Base-by-base conservation (phyloP, 129 eudicot species). In the Deinandra increscens region DNA sequence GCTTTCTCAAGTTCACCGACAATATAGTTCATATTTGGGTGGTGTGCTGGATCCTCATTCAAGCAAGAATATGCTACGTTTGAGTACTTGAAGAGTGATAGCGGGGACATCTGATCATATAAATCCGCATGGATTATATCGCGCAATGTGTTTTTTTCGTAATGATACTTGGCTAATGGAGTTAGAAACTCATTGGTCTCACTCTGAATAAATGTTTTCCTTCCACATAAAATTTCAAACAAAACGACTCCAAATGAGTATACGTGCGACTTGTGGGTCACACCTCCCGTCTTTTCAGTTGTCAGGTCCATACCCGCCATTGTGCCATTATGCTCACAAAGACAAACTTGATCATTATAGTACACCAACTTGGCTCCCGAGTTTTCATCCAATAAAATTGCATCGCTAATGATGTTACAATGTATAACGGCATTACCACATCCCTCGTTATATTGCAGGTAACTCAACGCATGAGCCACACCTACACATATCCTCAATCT, bases 161-260 rank as follows among this genome's bases (percentile, higher is more conserved):
- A 53, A 53, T 53, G 33, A 19, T 53, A 2, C 20, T 53, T 53
- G 33, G 33, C 60, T 6, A 53, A 7, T 2, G 14, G 33, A 20
- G 14, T 33, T 7, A 53, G 60, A 53, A 19, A 53, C 14, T 14
- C 20, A 10, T 19, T 19, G 19, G 23, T 14, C 0, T 53, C 13
- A 1, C 8, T 53, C 0, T 17, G 1, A 17, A n/a, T 3, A 48
- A 13, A 45, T 3, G 51, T 18, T 45, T 48, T 15, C 9, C 20
- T 48, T 23, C 55, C 55, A 1, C 55, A 48, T 19, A 48, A 46
- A 1, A 46, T 46, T 36, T 61, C 67, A 4, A 61, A 61, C 9
- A 61, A 61, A 15, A 61, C 67, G 1, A 61, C 26, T 1, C 67
- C 67, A 0, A 61, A 61, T 37, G 67, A 36, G 18, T 61, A 61